Evolutionary conservation across 2,329 filamentous ascomycete species (phyloP).

Genomic region (Periconia digitata): DNA sequence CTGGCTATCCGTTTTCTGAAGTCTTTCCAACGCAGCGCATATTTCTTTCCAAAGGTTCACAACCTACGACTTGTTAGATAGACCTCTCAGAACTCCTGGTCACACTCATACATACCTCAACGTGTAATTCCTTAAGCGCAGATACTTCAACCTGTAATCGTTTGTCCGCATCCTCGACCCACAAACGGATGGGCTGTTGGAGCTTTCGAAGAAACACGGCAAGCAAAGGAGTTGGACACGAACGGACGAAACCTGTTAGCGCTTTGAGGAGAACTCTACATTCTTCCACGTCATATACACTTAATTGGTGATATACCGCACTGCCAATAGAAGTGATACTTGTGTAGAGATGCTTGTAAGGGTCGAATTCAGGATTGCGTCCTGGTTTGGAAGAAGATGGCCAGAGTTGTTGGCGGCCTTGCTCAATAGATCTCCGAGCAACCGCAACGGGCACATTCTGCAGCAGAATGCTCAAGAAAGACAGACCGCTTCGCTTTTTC

Average conservation of each 20-base stretch:
- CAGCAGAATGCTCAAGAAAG: slow-evolving; percentile 40
- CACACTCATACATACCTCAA: slow-evolving; percentile 23
- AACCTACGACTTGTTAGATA: slow-evolving; percentile 31
- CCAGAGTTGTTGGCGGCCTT: slow-evolving; percentile 68
- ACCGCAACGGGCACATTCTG: slow-evolving; percentile 43
- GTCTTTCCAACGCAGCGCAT: slow-evolving; percentile 55
- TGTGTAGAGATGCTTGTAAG: slow-evolving; percentile 67
- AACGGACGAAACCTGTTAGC: slow-evolving; percentile 46
- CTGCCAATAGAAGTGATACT: slow-evolving; percentile 58
- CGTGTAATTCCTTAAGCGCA: slow-evolving; percentile 22
- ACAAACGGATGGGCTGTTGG: slow-evolving; percentile 63
- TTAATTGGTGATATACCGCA: slow-evolving; percentile 55
- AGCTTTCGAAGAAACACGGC: slow-evolving; percentile 60
- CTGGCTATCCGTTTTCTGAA: slow-evolving; percentile 61
- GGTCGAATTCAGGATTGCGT: slow-evolving; percentile 51
- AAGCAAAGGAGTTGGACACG: slow-evolving; percentile 51
- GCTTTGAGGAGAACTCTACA: slow-evolving; percentile 56
- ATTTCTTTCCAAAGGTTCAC: slow-evolving; percentile 46
- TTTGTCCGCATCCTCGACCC: slow-evolving; percentile 61
- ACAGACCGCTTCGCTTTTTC: slow-evolving; percentile 18
- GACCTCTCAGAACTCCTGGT: background rate
- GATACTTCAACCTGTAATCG: slow-evolving; percentile 31
- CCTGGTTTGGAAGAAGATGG: slow-evolving; percentile 49
- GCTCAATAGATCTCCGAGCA: slow-evolving; percentile 57
- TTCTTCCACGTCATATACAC: slow-evolving; percentile 41